A percentile compares a stretch with the other conserved stretches of the same genome.
These are phyloP conservation scores for Cryptosporidium andersoni DNA, from an alignment of 169 alveolate species.

Conservation along the genomic window DNA sequence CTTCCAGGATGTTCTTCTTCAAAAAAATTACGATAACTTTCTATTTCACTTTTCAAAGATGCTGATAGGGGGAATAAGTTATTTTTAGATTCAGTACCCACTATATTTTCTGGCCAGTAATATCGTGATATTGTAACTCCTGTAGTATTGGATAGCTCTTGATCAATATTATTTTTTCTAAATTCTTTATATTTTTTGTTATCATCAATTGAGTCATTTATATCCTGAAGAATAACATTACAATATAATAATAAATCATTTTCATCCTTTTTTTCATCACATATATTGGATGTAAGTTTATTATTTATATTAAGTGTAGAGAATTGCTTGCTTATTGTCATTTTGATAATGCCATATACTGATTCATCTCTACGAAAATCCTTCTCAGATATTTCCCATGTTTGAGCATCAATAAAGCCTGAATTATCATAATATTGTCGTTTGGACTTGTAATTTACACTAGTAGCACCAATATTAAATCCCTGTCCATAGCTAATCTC, in stretches of 20 bases:
- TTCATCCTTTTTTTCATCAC: slow-evolving; percentile 17
- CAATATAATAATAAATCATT: slow-evolving; percentile 32
- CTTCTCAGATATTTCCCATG: slow-evolving; percentile 41
- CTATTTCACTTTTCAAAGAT: slow-evolving; percentile 30
- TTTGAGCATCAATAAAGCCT: slow-evolving; percentile 19
- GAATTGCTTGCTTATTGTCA: slow-evolving; percentile 15
- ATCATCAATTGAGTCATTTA: slow-evolving; percentile 26
- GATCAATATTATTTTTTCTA: neutral
- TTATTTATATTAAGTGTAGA: neutral
- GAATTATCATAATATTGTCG: neutral
- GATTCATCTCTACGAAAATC: slow-evolving; percentile 54
- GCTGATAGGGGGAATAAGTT: slow-evolving; percentile 55
- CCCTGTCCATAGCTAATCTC: slow-evolving; percentile 18
- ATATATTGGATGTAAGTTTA: neutral
- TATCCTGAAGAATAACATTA: slow-evolving; percentile 44
- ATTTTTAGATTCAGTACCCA: slow-evolving; percentile 23
- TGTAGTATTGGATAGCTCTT: slow-evolving; percentile 1
- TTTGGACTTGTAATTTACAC: too few species aligned
- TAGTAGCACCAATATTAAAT: neutral
- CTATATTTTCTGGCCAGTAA: slow-evolving; percentile 37
- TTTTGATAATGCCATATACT: slow-evolving; percentile 36
- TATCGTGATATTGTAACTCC: slow-evolving; percentile 49
- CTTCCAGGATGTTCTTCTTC: slow-evolving; percentile 66
- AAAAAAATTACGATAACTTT: slow-evolving; percentile 11
- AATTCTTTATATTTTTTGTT: slow-evolving; percentile 7